A percentile compares a stretch with the other conserved stretches of the same genome.
Conservation (phyloP, 2,329 filamentous ascomycete species). For the Calonectria fujianensis region DNA sequence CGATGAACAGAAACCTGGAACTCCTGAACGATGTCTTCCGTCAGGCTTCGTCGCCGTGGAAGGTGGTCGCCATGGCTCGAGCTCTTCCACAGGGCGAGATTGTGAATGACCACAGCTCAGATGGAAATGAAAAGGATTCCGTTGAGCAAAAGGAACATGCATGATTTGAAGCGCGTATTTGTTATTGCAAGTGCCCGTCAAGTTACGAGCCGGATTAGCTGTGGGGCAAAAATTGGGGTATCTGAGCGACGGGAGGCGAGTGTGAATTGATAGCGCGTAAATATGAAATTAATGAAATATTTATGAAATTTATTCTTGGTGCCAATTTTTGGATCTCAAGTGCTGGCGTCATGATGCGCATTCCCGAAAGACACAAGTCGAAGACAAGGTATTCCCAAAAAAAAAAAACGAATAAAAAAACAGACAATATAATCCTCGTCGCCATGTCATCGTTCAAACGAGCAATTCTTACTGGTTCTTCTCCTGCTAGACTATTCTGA, state of each 20-base stretch:
- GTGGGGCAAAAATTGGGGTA: background rate
- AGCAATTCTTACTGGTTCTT: background rate
- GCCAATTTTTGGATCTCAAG: background rate
- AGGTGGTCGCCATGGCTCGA: background rate
- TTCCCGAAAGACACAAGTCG: background rate
- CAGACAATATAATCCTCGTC: background rate
- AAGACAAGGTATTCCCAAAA: background rate
- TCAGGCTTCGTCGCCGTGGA: constrained; percentile 20
- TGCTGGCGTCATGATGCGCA: background rate
- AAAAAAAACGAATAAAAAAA: background rate
- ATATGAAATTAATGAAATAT: background rate
- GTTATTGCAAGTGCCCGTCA: background rate
- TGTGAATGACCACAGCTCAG: background rate
- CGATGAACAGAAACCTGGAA: constrained; percentile 56
- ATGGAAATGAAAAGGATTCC: background rate
- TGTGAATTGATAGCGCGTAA: background rate
- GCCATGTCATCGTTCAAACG: too few species aligned
- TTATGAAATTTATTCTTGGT: background rate
- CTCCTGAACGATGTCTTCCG: constrained; percentile 21
- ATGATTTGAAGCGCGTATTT: background rate
- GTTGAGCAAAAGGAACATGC: constrained; percentile 21
- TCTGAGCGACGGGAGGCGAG: background rate
- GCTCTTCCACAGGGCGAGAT: constrained; percentile 1
- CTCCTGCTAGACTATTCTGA: background rate
- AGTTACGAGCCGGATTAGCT: background rate